A percentile compares a stretch with the other conserved stretches of the same genome.
These are phyloP conservation scores for Podila verticillata DNA, from an alignment of 192 early-diverging fungal species.

Conservation along the genomic window DNA sequence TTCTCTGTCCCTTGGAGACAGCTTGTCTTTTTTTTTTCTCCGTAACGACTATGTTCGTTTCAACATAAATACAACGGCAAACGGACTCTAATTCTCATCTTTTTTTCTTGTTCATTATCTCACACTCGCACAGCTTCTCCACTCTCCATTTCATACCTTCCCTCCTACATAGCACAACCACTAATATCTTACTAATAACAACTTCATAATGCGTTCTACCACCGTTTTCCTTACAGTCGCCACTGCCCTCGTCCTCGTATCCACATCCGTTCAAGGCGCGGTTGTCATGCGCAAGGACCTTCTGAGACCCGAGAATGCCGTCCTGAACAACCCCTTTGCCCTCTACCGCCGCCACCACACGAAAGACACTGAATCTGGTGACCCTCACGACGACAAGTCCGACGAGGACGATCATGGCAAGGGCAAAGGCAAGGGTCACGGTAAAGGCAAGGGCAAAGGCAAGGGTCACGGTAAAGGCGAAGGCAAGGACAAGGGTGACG, in stretches of 20 bases:
- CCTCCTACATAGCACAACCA: background rate
- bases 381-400: background rate
- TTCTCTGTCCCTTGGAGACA: background rate
- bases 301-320: background rate
- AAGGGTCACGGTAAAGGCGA: background rate
- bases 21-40: too few relatives aligned
- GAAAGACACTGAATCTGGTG: background rate
- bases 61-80: too few relatives aligned
- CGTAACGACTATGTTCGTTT: too few relatives aligned
- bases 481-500: background rate
- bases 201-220: slow-evolving; percentile 16
- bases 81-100: too few relatives aligned
- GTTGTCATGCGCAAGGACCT: background rate
- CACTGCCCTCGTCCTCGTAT: slow-evolving; percentile 19
- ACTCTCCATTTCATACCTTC: background rate
- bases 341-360: slow-evolving; percentile 19
- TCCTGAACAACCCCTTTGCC: background rate
- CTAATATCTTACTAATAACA: background rate
- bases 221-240: slow-evolving; percentile 15
- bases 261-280: slow-evolving; percentile 8
- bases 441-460: background rate
- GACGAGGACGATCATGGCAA: background rate
- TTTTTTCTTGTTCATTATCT: too few relatives aligned
- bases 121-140: background rate
- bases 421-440: background rate